Base-by-base conservation (phyloP, 1,139 yeast genomes). In the Wickerhamomyces sp. region DNA sequence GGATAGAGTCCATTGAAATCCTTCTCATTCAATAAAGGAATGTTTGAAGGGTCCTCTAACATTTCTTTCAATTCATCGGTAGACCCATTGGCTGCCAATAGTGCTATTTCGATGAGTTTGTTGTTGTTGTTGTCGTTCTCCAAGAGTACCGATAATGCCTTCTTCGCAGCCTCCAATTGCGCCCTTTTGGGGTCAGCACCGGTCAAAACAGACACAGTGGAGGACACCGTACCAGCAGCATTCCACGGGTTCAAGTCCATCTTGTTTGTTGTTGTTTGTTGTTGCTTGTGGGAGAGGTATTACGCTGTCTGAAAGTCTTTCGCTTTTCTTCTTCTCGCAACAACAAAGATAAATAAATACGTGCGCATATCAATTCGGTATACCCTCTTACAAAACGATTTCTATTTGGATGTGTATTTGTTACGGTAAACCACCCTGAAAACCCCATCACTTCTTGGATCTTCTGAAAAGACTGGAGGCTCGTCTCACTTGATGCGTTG, bases 21-120 rank as follows among this genome's bases (percentile, higher is more conserved):
- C 8, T 57, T 36, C 33, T 56, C 52, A 40, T 71, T 63, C 2
- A 71, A 54, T 23, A 67, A 65, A 47, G 76, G 75, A 31, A 75
- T 54, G 27, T 50, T 51, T 15, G 45, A 43, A 2, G 54, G 55
- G 6, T 46, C 42, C 7, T 48, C 34, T 4, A 53, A 14, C 1
- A 76, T 10, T n/a, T 36, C 37, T 8, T 36, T 4, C 5, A 56
- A 36, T 1, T 73, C 61, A 2, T 66, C 71, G 33, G 68, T 50
- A 51, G 79, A 84, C 10, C 81, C 82, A 37, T 78, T 75, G 33
- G 79, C 69, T 30, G 79, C 71, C 0, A 81, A 77, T 15, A 73
- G 58, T 46, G 76, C 67, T 30, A 76, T 53, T 47, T 69, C 57
- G 13, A 66, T 55, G 37, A 65, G 44, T 6, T 54, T 50, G 31